These are phyloP conservation scores for Coemansia sp. DNA, from an alignment of 192 early-diverging fungal genomes.

Conservation along the genomic window DNA sequence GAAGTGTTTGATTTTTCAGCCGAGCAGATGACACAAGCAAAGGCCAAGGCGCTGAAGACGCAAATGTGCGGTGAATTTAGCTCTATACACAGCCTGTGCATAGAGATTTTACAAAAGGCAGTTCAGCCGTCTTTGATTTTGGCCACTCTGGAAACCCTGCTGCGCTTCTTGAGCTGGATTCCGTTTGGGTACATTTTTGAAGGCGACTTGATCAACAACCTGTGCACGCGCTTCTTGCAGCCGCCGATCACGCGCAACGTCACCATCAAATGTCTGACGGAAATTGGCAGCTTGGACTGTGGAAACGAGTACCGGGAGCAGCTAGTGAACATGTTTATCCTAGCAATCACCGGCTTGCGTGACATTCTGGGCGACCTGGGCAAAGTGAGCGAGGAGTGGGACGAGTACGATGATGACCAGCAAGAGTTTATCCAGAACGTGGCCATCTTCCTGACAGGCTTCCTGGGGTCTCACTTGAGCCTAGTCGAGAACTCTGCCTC, in stretches of 20 bases:
- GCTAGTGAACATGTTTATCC: constrained; percentile 81
- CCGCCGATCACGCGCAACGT: constrained; percentile 87
- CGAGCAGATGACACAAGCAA: constrained; percentile 97
- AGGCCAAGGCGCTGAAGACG: constrained; percentile 90
- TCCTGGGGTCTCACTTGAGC: constrained; percentile 79
- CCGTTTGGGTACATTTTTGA: constrained; percentile 98
- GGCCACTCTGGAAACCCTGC: constrained; percentile 91
- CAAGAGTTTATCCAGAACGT: constrained; percentile 97
- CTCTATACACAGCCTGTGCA: constrained; percentile 93
- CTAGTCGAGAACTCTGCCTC: constrained; percentile 57
- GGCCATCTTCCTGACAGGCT: constrained; percentile 86
- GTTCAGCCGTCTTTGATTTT: constrained; percentile 83
- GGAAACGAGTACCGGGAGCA: constrained; percentile 80
- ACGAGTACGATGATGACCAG: constrained; percentile 76
- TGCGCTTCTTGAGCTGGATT: constrained; percentile 97
- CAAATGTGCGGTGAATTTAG: constrained; percentile 95
- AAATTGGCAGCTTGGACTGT: constrained; percentile 88
- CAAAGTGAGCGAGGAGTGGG: constrained; percentile 84
- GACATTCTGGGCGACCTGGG: constrained; percentile 41
- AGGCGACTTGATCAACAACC: constrained; percentile 80
- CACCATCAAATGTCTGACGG: constrained; percentile 94
- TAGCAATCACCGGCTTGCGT: constrained; percentile 62
- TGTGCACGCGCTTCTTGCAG: constrained; percentile 81
- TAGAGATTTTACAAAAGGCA: constrained; percentile 90
- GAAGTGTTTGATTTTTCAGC: constrained; percentile 99